phyloP scores from a whole-genome alignment of 2,329 filamentous ascomycete species.

The Ascochyta pisi region DNA sequence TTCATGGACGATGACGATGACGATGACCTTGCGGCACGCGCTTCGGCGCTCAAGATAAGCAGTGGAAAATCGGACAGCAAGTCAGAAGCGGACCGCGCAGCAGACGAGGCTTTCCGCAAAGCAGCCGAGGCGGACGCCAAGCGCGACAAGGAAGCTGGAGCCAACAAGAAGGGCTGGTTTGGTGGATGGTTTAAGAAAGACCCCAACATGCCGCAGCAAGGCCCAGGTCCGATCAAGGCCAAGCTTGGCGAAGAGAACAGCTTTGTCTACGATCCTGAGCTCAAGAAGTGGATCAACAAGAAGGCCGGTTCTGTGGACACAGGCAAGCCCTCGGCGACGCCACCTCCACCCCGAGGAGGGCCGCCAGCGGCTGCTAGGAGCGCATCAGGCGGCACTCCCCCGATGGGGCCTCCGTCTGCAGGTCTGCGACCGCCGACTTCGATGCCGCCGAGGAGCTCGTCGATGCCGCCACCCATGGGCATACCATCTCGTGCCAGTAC shows the following conservation, averaged over 20 bases:
- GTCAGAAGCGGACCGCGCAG: conserved; percentile 69
- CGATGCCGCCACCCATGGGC: conserved; percentile 47
- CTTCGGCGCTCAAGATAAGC: conserved; percentile 56
- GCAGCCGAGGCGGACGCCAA: conserved; percentile 77
- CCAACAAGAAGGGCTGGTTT: conserved; percentile 69
- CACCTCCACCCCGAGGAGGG: conserved; percentile 77
- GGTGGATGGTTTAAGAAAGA: conserved; percentile 83
- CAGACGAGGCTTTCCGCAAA: conserved; percentile 83
- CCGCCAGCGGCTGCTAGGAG: conserved; percentile 51
- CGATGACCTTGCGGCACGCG: conserved; percentile 65
- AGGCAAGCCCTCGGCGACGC: conserved; percentile 65
- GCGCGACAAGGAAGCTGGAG: conserved; percentile 55
- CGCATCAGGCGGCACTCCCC: conserved; percentile 58
- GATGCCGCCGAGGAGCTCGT: conserved; percentile 40
- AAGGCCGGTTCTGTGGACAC: conserved; percentile 72
- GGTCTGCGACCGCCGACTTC: conserved; percentile 27
- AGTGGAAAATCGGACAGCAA: conserved; percentile 60
- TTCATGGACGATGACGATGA: conserved; percentile 87
- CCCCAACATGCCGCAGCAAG: conserved; percentile 59
- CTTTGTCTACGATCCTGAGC: conserved; percentile 93
- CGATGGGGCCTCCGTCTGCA: conserved; percentile 34
- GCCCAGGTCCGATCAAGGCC: conserved; percentile 77
- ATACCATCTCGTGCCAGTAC: conserved; percentile 40
- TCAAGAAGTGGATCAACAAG: conserved; percentile 98
- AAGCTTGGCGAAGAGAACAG: conserved; percentile 93